Base-by-base conservation (phyloP, 192 early-diverging fungal genomes). In the Backusella macrospora region DNA sequence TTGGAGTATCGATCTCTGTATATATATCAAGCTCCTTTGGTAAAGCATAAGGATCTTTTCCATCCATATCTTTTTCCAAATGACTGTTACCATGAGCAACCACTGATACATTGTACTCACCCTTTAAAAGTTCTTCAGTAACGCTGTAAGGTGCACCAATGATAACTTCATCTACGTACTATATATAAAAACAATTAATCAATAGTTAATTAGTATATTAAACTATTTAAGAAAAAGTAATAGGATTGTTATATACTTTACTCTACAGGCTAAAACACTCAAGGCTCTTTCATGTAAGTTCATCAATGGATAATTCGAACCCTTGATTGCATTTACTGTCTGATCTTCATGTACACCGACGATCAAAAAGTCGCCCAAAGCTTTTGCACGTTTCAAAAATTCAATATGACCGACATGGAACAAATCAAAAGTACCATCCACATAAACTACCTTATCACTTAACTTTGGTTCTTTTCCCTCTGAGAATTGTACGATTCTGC, bases 401-500 rank as follows among this genome's bases (percentile, higher is more conserved):
- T 96, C 93, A 75, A 96, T 93, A 78, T 99, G 97, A 47, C 91
- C 92, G 34, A 90, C 85, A 78, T 97, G 97, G 88, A 98, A 98
- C 72, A 98, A 81, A 78, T 98, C 97, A 83, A 97, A 98, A 8
- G 94, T 93, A n/a, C 97, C 97, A 73, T 98, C 95, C 9, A 97
- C 95, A 80, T 98, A 98, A 29, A 98, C 90, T 8, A 96, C 88
- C 70, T 86, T 90, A 78, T 97, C 96, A 15, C 84, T 87, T 1
- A 88, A 75, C 64, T 87, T 83, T 14, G 95, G 94, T 76, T 95
- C 92, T 44, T 84, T 80, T 23, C 90, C 91, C 55, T 94, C 91
- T 10, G 95, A 94, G 74, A 99, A 99, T 76, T 97, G 96, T 37
- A 94, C 91, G 74, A 98, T 91, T 73, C 88, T 87, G 73, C 87